Conservation (phyloP, 345 rosid genomes). For the Conringia planisiliqua region DNA sequence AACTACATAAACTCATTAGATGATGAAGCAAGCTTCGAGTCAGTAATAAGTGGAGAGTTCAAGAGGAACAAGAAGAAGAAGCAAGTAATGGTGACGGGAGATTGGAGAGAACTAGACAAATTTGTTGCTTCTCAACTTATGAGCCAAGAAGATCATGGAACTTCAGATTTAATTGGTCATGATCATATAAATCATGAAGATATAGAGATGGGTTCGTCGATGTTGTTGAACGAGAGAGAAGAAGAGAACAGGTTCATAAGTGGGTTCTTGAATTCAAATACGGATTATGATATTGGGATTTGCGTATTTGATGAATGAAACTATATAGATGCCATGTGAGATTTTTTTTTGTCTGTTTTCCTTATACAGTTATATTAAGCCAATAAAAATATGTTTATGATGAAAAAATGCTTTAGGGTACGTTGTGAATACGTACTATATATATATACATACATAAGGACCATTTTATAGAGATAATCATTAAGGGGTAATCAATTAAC, state of each 20-base stretch:
- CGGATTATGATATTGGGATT: slow-evolving; percentile 51
- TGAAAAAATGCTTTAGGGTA: background rate
- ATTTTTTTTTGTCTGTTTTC: background rate
- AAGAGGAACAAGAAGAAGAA: slow-evolving; percentile 32
- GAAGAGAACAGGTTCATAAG: slow-evolving; percentile 41
- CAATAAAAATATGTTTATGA: background rate
- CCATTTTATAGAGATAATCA: background rate
- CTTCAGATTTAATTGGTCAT: slow-evolving; percentile 32
- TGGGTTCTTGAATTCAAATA: slow-evolving; percentile 44
- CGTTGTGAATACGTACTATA: background rate
- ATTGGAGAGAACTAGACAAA: slow-evolving; percentile 86
- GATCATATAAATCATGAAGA: slow-evolving; percentile 12
- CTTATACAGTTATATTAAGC: background rate
- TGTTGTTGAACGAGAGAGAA: slow-evolving; percentile 42
- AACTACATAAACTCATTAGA: slow-evolving; percentile 17
- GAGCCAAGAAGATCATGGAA: slow-evolving; percentile 57
- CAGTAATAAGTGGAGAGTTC: slow-evolving; percentile 1
- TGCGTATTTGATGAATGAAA: slow-evolving; percentile 51
- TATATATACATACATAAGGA: background rate
- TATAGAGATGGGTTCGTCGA: slow-evolving; percentile 25
- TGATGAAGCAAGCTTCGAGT: slow-evolving; percentile 27
- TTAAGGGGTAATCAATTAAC: background rate
- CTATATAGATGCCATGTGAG: background rate
- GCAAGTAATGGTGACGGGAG: slow-evolving; percentile 44
- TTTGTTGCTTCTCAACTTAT: slow-evolving; percentile 83